These are phyloP conservation scores for Penicillium sp. DNA, from an alignment of 2,329 filamentous ascomycete genomes.

Conservation along the genomic window DNA sequence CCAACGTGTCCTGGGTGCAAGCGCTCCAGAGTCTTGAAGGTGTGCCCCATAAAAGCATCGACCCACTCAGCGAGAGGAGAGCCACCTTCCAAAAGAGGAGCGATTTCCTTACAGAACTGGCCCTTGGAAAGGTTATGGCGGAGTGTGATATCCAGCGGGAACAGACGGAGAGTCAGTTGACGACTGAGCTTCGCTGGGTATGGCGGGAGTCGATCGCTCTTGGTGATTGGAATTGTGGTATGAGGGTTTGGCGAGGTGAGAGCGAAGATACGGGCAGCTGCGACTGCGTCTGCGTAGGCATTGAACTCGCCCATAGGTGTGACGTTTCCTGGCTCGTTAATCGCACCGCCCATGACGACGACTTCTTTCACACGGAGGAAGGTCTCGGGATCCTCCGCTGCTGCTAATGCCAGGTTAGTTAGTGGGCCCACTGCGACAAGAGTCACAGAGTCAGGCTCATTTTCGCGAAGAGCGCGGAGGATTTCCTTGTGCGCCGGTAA, in stretches of 20 bases:
- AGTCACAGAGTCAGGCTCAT: slow-evolving; percentile 81
- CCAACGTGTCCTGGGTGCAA: slow-evolving; percentile 59
- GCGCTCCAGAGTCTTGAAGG: slow-evolving; percentile 67
- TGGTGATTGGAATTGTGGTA: slow-evolving; percentile 75
- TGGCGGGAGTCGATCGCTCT: slow-evolving; percentile 49
- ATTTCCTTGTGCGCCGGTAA: slow-evolving; percentile 80
- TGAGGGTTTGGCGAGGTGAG: slow-evolving; percentile 72
- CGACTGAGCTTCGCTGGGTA: slow-evolving; percentile 68
- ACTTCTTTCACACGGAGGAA: slow-evolving; percentile 89
- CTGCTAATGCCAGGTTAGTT: slow-evolving; percentile 90
- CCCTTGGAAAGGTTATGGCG: slow-evolving; percentile 65
- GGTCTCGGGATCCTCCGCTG: slow-evolving; percentile 82
- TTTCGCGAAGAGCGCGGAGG: slow-evolving; percentile 78
- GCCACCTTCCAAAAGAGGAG: slow-evolving; percentile 59
- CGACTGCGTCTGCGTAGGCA: slow-evolving; percentile 82
- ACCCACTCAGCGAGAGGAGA: slow-evolving; percentile 77
- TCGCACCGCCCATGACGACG: slow-evolving; percentile 90
- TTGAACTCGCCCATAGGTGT: slow-evolving; percentile 92
- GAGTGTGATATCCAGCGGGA: slow-evolving; percentile 77
- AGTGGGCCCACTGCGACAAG: slow-evolving; percentile 87
- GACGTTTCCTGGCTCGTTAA: slow-evolving; percentile 79
- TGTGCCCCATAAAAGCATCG: slow-evolving; percentile 69
- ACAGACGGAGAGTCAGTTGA: slow-evolving; percentile 67
- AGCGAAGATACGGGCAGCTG: slow-evolving; percentile 74
- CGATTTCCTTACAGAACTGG: slow-evolving; percentile 61